Base-by-base conservation (phyloP, 768 basidiomycete species). In the Suillus subluteus region DNA sequence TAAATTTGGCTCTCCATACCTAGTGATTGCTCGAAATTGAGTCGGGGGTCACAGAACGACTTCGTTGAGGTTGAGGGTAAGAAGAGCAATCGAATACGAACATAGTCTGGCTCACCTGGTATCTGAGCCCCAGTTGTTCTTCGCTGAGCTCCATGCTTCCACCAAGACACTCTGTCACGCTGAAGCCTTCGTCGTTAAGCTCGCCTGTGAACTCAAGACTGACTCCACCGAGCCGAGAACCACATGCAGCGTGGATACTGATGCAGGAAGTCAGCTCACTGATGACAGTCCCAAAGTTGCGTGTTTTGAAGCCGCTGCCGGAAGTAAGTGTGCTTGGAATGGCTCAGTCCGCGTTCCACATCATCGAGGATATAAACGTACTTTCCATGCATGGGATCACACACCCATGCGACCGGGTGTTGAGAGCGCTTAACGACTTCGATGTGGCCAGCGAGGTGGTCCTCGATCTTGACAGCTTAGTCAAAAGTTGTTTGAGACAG, bases 331-430 rank as follows among this genome's bases (percentile, higher is more conserved):
- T 98, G 80, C 94, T 97, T 46, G 54, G 48, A 38, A 16, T 23
- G 32, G n/a, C 30, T 58, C 23, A 48, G 32, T n/a, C 12, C 6
- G 8, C 38, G 9, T 23, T 7, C 11, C n/a, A 35, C 35, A 67
- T 40, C 38, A 62, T 50, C 55, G 40, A 52, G 62, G 58, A 67
- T 41, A n/a, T 38, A n/a, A 5, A 84, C 92, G 71, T 73, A 95
- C 95, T 98, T 98, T 81, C 96, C 97, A 72, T 99, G 97, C 97
- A 99, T 99, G 3, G 96, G 96, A 79, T 99, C 98, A 73, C 94
- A 96, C 61, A 96, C 86, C 95, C 96, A 99, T 11, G 90, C 87
- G 3, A 98, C 96, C 1, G 92, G 92, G 74, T 99, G 96, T 0
- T 86, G 87, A 2, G 94, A 90, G 61, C 79, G 68, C 73, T 92